Base-by-base conservation (phyloP, 176 grass and related monocot genomes). In the Urochloa ruziziensis region DNA sequence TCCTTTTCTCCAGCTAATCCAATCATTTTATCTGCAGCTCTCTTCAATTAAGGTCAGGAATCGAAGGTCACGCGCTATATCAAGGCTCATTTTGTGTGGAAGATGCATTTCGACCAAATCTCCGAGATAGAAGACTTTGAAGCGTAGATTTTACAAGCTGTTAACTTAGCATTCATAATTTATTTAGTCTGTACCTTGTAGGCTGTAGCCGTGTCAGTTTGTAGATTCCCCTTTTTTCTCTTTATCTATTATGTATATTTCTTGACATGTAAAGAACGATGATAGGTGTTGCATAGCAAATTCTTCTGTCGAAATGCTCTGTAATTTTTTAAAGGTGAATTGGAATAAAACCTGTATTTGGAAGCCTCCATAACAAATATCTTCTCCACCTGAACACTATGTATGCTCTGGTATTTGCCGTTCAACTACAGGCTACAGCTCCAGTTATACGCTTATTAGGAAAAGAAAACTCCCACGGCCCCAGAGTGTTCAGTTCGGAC, bases 61-160 rank as follows among this genome's bases (percentile, higher is more conserved):
- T 37, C 61, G 61, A 69, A 89, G 86, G 37, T 74, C 90, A 34
- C 74, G 14, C 30, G 62, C 86, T 27, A 32, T 92, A 39, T 85
- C 86, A 69, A 88, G 62, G 69, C 86, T 92, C 62, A 78, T 92
- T 46, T 75, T 89, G 29, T 92, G 90, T 64, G 90, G 90, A 89
- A 89, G 86, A 68, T 92, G 90, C 80, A 88, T 92, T 43, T 80
- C 83, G 36, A 86, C 86, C 47, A 83, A 56, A 74, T 89, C 90
- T 56, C 90, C 86, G 23, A 83, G 83, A 85, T 92, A 70, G 71
- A 85, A 78, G 34, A 62, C 60, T 4, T 68, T 66, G 58, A 68
- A 86, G 18, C 0, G 5, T 77, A 72, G 77, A 47, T 51, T 71
- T 82, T 49, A 70, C 56, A 71, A 73, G 65, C 40, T 53, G 39